Evolutionary conservation across 2,329 filamentous ascomycete species (phyloP).

Genomic region (Teratosphaeria zuluensis): DNA sequence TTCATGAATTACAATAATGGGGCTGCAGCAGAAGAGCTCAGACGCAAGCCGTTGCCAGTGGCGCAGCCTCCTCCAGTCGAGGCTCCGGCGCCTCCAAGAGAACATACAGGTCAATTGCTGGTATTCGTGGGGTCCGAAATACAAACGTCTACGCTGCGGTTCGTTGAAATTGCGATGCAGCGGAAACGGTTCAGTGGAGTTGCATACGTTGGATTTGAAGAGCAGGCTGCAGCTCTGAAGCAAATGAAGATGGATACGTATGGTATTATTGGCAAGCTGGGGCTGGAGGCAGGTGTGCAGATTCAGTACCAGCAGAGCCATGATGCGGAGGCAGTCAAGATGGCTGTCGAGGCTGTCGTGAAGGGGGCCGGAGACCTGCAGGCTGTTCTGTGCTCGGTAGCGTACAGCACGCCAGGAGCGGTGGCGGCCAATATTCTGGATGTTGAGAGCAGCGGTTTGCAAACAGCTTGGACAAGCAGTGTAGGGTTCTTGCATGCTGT

Average conservation of each 20-base stretch:
- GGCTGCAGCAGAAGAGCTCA: background rate
- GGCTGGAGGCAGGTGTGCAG: conserved; percentile 15
- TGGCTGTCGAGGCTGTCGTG: conserved; percentile 7
- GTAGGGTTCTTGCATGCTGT: conserved; percentile 18
- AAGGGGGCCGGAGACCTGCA: conserved; percentile 8
- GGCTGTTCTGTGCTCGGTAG: conserved; percentile 18
- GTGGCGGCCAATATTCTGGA: conserved; percentile 11
- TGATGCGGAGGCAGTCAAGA: conserved; percentile 11
- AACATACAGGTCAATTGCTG: conserved; percentile 2
- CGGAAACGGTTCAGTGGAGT: conserved; percentile 1
- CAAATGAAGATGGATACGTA: conserved; percentile 16
- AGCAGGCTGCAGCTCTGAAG: conserved; percentile 10
- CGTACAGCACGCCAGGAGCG: conserved; percentile 3
- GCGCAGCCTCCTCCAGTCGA: background rate
- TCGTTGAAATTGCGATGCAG: conserved; percentile 3
- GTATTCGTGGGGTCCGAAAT: conserved; percentile 1
- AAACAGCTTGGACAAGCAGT: conserved; percentile 13
- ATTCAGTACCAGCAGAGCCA: conserved; percentile 10
- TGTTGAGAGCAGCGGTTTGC: conserved; percentile 12
- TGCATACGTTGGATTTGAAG: conserved; percentile 2
- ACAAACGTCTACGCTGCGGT: background rate
- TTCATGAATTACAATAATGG: conserved; percentile 8
- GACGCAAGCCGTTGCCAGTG: background rate
- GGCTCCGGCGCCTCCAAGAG: background rate
- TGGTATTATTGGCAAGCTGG: conserved; percentile 10